Evolutionary conservation across 108 stramenopile genomes (phyloP).

Genomic region (Nitzschia sp.): DNA sequence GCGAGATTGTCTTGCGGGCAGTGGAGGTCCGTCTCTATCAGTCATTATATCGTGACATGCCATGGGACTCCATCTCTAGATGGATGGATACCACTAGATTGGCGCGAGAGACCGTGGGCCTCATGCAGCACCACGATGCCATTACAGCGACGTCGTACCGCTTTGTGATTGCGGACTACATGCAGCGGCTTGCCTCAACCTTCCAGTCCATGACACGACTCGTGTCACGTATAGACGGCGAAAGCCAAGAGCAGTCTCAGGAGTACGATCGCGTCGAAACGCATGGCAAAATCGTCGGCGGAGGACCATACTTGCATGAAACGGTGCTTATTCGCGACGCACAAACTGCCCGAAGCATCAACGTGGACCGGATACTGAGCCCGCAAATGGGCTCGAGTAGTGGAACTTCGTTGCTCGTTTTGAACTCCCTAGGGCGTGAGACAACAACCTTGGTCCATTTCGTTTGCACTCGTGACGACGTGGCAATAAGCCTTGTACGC

Average conservation of each 20-base stretch:
- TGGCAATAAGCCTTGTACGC: not conserved
- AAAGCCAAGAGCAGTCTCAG: not conserved
- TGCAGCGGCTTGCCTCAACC: not conserved
- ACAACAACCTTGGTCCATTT: slow-evolving; percentile 4
- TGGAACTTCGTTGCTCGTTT: not conserved
- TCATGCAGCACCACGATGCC: slow-evolving; percentile 5
- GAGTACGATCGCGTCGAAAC: not conserved
- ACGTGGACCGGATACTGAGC: not conserved
- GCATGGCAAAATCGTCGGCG: not conserved
- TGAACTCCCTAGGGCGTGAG: not conserved
- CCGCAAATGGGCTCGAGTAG: not conserved
- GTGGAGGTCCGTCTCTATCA: not conserved
- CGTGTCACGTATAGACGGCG: not conserved
- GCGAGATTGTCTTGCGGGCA: not conserved
- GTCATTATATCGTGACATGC: not conserved
- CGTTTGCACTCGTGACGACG: slow-evolving; percentile 1
- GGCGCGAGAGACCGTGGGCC: not conserved
- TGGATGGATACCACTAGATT: not conserved
- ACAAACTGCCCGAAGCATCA: not conserved
- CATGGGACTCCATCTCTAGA: not conserved
- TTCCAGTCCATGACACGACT: not conserved
- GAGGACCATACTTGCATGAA: slow-evolving; percentile 6
- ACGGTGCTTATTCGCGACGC: not conserved
- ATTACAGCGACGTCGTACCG: slow-evolving; percentile 5
- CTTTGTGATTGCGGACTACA: slow-evolving; percentile 6